Percentiles rank a stretch among this genome's conserved stretches.
These are phyloP conservation scores for Wickerhamiella kurtzmanii DNA, from an alignment of 805 yeast species.

Conservation along the genomic window DNA sequence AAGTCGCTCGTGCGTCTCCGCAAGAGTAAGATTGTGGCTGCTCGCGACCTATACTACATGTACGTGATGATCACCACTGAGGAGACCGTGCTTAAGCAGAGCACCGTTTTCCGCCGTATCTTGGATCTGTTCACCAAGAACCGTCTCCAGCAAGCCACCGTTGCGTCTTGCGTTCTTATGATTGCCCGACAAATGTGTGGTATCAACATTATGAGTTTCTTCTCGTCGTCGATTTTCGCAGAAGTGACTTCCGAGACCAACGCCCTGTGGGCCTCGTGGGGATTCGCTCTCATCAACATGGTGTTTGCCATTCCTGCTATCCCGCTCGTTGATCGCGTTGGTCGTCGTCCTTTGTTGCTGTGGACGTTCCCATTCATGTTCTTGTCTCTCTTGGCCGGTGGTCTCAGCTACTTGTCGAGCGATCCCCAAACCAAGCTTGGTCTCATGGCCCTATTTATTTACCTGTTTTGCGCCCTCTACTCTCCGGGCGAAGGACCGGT, in stretches of 20 bases:
- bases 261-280: constrained; percentile 71
- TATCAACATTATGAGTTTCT: constrained; percentile 75
- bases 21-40: constrained; percentile 38
- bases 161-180: constrained; percentile 72
- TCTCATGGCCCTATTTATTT: constrained; percentile 57
- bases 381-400: constrained; percentile 36
- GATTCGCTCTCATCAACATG: constrained; percentile 72
- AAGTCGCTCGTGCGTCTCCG: constrained; percentile 37
- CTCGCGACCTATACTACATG: constrained; percentile 52
- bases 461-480: constrained; percentile 57
- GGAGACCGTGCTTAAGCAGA: constrained; percentile 10
- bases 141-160: constrained; percentile 70
- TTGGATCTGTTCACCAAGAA: constrained; percentile 16
- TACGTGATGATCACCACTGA: constrained; percentile 36
- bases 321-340: constrained; percentile 62
- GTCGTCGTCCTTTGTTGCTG: constrained; percentile 50
- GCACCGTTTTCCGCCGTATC: constrained; percentile 29
- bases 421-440: constrained; percentile 37
- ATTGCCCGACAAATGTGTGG: constrained; percentile 90
- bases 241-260: constrained; percentile 33
- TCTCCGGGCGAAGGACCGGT: constrained; percentile 84
- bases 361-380: constrained; percentile 49
- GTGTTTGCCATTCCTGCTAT: constrained; percentile 78
- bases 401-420: constrained; percentile 51
- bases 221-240: constrained; percentile 62